Evolutionary conservation across 73 alveolate genomes (phyloP).

Genomic region (Tetrahymena malaccensis): DNA sequence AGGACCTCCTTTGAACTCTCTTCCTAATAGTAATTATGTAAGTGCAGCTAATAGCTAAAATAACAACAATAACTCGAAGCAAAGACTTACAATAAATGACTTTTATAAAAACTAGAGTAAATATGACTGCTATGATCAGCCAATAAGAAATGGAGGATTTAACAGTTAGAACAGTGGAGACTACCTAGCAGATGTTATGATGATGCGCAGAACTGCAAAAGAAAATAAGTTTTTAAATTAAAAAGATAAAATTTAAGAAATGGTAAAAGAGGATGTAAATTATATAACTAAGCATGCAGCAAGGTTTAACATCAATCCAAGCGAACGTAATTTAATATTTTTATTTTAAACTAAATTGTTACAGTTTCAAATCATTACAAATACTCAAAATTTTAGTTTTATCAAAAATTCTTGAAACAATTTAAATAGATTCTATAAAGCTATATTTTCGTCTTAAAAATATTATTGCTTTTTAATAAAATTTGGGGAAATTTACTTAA

Average conservation of each 20-base stretch:
- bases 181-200: not conserved
- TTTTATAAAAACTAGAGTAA: not conserved
- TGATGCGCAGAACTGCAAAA: not conserved
- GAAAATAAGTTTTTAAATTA: not conserved
- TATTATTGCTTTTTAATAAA: no score
- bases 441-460: no score
- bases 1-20: not conserved
- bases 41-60: not conserved
- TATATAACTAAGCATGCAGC: not conserved
- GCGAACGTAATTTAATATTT: not conserved
- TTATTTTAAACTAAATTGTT: not conserved
- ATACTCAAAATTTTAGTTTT: no score
- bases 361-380: no score
- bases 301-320: not conserved
- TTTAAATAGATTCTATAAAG: no score
- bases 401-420: no score
- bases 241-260: not conserved
- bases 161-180: not conserved
- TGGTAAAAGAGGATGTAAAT: not conserved
- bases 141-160: not conserved
- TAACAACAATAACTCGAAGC: not conserved
- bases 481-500: not conserved
- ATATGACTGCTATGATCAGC: not conserved
- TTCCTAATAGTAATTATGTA: not conserved
- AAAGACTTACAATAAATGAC: not conserved